Evolutionary conservation across 2,329 filamentous ascomycete species (phyloP), one percentile per base, ranked within the genome.

Genomic region (Fusarium sp.): DNA sequence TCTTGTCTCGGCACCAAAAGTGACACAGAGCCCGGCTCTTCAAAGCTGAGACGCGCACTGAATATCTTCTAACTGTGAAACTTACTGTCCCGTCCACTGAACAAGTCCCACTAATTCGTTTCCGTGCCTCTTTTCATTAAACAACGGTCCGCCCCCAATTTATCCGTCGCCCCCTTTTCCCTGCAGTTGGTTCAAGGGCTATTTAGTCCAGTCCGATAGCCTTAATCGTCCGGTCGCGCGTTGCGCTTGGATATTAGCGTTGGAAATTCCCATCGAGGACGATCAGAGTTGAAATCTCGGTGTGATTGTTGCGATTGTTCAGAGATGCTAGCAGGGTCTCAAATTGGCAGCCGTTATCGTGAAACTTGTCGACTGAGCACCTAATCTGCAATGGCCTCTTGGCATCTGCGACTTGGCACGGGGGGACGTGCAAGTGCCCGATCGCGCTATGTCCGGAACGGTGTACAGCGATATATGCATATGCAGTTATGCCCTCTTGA

Each of bases 321-420:
- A 48, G 45, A 13, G 35, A 13, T 55, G 35, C 54, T 51, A 52
- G 66, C 67, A 66, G 45, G 61, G 59, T 31, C 22, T 9, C 28
- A 66, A 54, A 66, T 51, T 70, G 61, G 55, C 48, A 70, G 68
- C 68, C 68, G 68, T 66, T 61, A 22, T 71, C 56, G 61, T 71
- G 66, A 70, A 70, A 70, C 68, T 66, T 61, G 49, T 66, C 26
- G 22, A 39, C 26, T 36, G 24, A 68, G 42, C 42, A 66, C 31
- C 39, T 70, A 70, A 70, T 66, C 61, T 70, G 60, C 31, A 61
- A 61, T 61, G 35, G 56, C 45, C 17, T 35, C 59, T 64, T 67
- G 57, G 49, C 49, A 71, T 71, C 68, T 57, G 31, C 41, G 38
- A 38, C 66, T 68, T 69, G 64, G 66, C 56, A 68, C 41, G 41